These are phyloP conservation scores for Nothophytophthora sp. DNA, from an alignment of 352 stramenopile genomes.

Conservation along the genomic window DNA sequence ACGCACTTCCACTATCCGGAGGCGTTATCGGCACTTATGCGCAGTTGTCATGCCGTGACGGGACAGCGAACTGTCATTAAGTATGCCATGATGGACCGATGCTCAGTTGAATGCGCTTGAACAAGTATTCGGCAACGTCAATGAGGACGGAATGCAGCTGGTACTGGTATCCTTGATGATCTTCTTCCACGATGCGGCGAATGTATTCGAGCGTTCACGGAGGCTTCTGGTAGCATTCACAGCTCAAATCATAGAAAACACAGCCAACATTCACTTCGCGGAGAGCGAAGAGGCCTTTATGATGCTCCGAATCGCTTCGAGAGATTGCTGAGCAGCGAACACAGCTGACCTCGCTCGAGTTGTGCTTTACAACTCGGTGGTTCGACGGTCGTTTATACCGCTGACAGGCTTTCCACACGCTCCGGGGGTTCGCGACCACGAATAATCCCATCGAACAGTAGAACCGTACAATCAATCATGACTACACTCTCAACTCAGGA, in stretches of 20 bases:
- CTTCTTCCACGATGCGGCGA: conserved; percentile 27
- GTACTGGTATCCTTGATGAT: no score
- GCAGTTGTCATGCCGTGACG: background rate
- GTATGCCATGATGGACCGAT: background rate
- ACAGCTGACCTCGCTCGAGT: background rate
- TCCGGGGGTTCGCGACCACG: background rate
- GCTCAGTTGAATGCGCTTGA: conserved; percentile 1
- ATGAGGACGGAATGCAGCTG: no score
- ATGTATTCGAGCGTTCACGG: conserved; percentile 10
- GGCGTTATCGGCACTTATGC: background rate
- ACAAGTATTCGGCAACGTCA: background rate
- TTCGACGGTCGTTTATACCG: background rate
- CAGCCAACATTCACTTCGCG: conserved; percentile 20
- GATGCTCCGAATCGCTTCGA: background rate
- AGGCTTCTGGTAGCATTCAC: background rate
- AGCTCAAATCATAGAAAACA: conserved; percentile 6
- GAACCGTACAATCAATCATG: no score
- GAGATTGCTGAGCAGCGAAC: background rate
- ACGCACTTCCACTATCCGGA: background rate
- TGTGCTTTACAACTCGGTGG: background rate
- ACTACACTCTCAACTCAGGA: no score
- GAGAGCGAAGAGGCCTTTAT: background rate
- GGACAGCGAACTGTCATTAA: background rate
- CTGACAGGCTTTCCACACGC: no score
- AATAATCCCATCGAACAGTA: conserved; percentile 10